Conservation (phyloP, 1,139 yeast genomes). For the Protomyces macrosporus region DNA sequence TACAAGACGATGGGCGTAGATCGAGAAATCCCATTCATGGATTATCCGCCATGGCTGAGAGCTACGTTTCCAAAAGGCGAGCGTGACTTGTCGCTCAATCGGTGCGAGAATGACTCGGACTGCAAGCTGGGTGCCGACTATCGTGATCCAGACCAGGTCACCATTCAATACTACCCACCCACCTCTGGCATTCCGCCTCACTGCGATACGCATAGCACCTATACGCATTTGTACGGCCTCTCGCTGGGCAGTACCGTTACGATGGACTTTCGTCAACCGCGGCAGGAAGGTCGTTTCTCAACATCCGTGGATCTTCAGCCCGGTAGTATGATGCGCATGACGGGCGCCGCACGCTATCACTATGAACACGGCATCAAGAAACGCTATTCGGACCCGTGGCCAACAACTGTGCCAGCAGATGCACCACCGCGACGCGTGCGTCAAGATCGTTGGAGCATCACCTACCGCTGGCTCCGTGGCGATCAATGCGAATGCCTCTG, state of each 20-base stretch:
- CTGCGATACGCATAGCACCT: conserved; percentile 18
- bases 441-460: conserved; percentile 21
- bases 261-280: conserved; percentile 10
- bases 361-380: conserved; percentile 23
- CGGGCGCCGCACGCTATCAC: conserved; percentile 8
- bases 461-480: conserved; percentile 15
- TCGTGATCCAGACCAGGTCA: conserved; percentile 13
- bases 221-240: conserved; percentile 8
- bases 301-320: conserved; percentile 11
- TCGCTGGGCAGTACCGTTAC: conserved; percentile 7
- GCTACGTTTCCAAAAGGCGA: neutral
- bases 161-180: conserved; percentile 18
- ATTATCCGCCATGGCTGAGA: conserved; percentile 13
- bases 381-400: conserved; percentile 7
- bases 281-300: neutral
- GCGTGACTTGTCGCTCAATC: neutral
- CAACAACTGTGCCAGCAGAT: neutral
- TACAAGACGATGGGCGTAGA: conserved; percentile 25
- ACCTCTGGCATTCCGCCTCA: conserved; percentile 26
- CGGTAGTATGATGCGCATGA: conserved; percentile 20
- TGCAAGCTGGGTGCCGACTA: neutral
- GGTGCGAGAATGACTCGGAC: neutral
- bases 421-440: neutral
- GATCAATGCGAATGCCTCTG: conserved; percentile 8
- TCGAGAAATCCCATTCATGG: neutral